Conservation (phyloP, 352 stramenopile species). For the Pythium vanterpoolii region DNA sequence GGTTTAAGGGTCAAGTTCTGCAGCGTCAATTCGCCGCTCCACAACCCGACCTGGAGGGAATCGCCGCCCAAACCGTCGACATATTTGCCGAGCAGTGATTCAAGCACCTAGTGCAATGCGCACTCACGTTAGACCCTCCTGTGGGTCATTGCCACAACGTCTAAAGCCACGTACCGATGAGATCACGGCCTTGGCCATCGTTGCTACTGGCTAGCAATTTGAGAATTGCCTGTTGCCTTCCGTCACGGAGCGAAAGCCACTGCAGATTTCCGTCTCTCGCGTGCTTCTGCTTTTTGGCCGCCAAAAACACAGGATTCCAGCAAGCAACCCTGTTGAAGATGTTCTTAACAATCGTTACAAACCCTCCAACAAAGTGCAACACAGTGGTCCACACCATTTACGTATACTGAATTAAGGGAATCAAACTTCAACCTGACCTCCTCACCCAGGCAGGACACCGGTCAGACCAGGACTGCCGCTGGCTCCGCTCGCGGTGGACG, state of each 20-base stretch:
- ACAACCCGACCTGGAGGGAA: conserved; percentile 80
- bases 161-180: conserved; percentile 61
- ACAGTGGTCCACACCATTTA: not conserved
- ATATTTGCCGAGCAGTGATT: conserved; percentile 81
- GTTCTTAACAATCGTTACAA: not conserved
- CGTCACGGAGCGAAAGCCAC: too few relatives aligned
- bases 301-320: too few relatives aligned
- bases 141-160: too few relatives aligned
- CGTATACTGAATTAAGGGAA: too few relatives aligned
- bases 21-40: conserved; percentile 79
- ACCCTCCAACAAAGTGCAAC: too few relatives aligned
- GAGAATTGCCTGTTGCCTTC: too few relatives aligned
- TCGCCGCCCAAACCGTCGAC: conserved; percentile 73
- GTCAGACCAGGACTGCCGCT: not conserved
- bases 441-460: not conserved
- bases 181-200: conserved; percentile 73
- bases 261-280: too few relatives aligned
- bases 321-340: too few relatives aligned
- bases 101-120: conserved; percentile 80
- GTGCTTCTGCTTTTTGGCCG: not conserved
- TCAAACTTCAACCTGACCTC: not conserved
- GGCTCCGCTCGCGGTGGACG: not conserved
- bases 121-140: too few relatives aligned
- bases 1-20: conserved; percentile 71
- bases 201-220: too few relatives aligned